Conservation (phyloP, 768 basidiomycete genomes). For the Mycena pura region DNA sequence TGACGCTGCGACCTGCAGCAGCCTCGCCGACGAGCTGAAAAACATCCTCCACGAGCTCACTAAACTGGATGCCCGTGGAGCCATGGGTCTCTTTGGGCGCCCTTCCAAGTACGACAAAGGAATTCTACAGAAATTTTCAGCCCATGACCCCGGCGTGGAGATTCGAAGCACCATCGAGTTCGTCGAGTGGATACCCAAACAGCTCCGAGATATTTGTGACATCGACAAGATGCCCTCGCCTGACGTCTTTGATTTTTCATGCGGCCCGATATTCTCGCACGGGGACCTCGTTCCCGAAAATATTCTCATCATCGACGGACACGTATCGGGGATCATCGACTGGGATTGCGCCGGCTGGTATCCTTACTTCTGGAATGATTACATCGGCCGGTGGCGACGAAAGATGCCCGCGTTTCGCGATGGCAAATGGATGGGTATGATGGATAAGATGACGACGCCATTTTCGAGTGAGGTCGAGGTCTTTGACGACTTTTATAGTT, state of each 20-base stretch:
- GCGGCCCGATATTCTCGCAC: not conserved
- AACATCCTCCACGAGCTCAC: not conserved
- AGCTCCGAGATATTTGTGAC: not conserved
- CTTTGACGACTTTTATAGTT: no score
- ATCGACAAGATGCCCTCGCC: no score
- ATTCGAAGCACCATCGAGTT: not conserved
- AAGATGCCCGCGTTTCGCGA: not conserved
- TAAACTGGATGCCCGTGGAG: no score
- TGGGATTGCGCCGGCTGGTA: conserved; percentile 1
- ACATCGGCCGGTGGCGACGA: not conserved
- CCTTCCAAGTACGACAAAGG: no score
- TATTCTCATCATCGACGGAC: not conserved
- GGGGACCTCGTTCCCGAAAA: conserved; percentile 5
- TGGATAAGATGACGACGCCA: not conserved
- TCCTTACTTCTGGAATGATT: not conserved
- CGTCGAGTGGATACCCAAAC: not conserved
- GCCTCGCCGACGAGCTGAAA: not conserved
- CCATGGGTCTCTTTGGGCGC: no score
- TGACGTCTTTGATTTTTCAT: not conserved
- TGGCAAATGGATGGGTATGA: not conserved
- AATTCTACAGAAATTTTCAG: no score
- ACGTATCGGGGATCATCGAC: not conserved
- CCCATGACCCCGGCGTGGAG: not conserved
- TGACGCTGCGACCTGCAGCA: not conserved
- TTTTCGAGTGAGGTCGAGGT: no score